phyloP scores from a whole-genome alignment of 2,329 filamentous ascomycete genomes.

The Ceratocystis harringtonii region DNA sequence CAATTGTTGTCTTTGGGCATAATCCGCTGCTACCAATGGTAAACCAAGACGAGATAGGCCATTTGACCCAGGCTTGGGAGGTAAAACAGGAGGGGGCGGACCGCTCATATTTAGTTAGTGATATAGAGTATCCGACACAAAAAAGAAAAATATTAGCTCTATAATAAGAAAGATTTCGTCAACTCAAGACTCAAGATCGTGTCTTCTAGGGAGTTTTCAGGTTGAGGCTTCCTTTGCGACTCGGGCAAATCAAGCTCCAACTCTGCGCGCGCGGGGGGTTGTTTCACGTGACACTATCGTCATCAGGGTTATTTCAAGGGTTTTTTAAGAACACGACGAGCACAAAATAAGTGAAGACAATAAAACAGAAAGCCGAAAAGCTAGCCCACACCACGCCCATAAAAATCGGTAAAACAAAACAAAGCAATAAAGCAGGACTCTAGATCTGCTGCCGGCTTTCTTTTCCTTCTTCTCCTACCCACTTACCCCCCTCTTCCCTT shows the following conservation, averaged over 20 bases:
- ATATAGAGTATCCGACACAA: too few species aligned
- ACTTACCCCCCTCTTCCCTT: neutral
- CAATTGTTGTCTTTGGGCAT: neutral
- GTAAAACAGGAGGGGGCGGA: slow-evolving; percentile 53
- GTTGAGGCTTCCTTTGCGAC: neutral
- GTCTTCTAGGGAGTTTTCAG: too few species aligned
- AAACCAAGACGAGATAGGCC: slow-evolving; percentile 53
- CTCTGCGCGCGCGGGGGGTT: neutral
- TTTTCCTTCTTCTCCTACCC: neutral
- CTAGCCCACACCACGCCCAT: slow-evolving; percentile 3
- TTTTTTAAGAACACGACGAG: neutral
- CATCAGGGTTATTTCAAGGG: slow-evolving; percentile 11
- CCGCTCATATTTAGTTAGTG: slow-evolving; percentile 8
- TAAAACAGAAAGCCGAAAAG: slow-evolving; percentile 2
- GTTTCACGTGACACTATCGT: slow-evolving; percentile 10
- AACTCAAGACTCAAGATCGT: too few species aligned
- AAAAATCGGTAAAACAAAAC: slow-evolving; percentile 3
- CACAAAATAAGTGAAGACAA: neutral
- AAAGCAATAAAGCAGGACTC: neutral
- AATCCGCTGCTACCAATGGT: slow-evolving; percentile 31
- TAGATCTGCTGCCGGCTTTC: neutral
- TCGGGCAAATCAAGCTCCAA: neutral
- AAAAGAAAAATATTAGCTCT: too few species aligned
- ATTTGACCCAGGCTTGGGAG: slow-evolving; percentile 56
- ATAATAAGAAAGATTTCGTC: too few species aligned